These are phyloP conservation scores for Lactarius hatsudake DNA, from an alignment of 768 basidiomycete species.

Conservation along the genomic window DNA sequence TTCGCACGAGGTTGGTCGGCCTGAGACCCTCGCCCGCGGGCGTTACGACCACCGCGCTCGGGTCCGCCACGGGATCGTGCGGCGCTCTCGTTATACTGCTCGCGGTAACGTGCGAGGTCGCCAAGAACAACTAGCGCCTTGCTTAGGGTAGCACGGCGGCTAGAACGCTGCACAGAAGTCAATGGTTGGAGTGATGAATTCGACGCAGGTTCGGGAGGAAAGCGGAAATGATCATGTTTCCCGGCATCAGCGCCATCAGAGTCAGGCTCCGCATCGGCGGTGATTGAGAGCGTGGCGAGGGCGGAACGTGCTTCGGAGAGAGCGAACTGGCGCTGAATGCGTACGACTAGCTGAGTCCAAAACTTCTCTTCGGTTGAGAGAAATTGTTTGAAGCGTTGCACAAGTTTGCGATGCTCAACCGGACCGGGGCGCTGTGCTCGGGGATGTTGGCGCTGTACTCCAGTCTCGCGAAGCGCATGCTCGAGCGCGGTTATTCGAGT, in stretches of 20 bases:
- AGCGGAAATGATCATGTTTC: slow-evolving; percentile 56
- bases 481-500: slow-evolving; percentile 68
- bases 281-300: slow-evolving; percentile 57
- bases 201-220: slow-evolving; percentile 53
- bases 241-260: slow-evolving; percentile 36
- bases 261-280: slow-evolving; percentile 36
- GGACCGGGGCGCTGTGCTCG: slow-evolving; percentile 49
- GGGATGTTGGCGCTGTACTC: slow-evolving; percentile 35
- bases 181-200: slow-evolving; percentile 33
- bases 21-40: slow-evolving; percentile 46
- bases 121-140: slow-evolving; percentile 91
- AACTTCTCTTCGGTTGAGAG: slow-evolving; percentile 89
- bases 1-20: slow-evolving; percentile 35
- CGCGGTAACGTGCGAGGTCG: slow-evolving; percentile 91
- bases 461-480: slow-evolving; percentile 30
- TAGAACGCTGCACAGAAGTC: slow-evolving; percentile 52
- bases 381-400: slow-evolving; percentile 88
- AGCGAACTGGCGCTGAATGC: slow-evolving; percentile 68
- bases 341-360: slow-evolving; percentile 77
- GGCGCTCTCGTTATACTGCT: slow-evolving; percentile 77
- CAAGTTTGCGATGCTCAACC: slow-evolving; percentile 82
- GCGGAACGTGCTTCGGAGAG: slow-evolving; percentile 62
- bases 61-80: slow-evolving; percentile 65
- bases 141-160: slow-evolving; percentile 71
- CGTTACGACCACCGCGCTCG: slow-evolving; percentile 56